Evolutionary conservation across 257 asterid species (phyloP).

Genomic region (Craterostigma plantagineum): DNA sequence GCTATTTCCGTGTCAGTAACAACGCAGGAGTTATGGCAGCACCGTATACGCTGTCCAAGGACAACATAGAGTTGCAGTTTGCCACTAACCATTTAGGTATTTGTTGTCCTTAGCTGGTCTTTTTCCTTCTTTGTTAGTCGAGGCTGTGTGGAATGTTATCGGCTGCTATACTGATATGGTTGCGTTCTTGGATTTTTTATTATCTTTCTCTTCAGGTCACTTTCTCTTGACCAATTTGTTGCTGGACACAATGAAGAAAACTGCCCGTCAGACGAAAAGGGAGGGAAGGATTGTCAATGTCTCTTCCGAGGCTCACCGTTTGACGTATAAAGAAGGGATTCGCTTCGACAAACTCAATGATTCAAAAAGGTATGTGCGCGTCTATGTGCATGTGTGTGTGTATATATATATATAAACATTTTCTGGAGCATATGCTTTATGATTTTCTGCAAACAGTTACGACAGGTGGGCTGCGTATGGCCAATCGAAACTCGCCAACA

Average conservation of each 20-base stretch:
- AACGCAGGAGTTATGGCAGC: slow-evolving; percentile 80
- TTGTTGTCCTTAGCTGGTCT: slow-evolving; percentile 7
- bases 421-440: not conserved
- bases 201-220: slow-evolving; percentile 31
- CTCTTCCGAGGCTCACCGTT: slow-evolving; percentile 51
- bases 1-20: slow-evolving; percentile 32
- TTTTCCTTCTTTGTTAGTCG: not conserved
- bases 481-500: slow-evolving; percentile 74
- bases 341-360: slow-evolving; percentile 50
- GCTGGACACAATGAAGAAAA: slow-evolving; percentile 66
- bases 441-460: slow-evolving; percentile 27
- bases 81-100: slow-evolving; percentile 81
- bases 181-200: too few species aligned
- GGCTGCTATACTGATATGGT: too few species aligned
- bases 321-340: slow-evolving; percentile 44
- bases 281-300: slow-evolving; percentile 86
- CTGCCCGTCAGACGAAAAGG: slow-evolving; percentile 34
- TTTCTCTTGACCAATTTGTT: slow-evolving; percentile 55
- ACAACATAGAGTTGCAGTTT: slow-evolving; percentile 68
- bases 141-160: too few species aligned
- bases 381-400: not conserved
- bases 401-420: not conserved
- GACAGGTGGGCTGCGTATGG: slow-evolving; percentile 38
- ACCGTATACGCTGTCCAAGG: slow-evolving; percentile 58
- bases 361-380: slow-evolving; percentile 23